Percentiles rank a stretch among this genome's conserved stretches.
phyloP scores from a whole-genome alignment of 345 rosid species.

The Carallia brachiata region DNA sequence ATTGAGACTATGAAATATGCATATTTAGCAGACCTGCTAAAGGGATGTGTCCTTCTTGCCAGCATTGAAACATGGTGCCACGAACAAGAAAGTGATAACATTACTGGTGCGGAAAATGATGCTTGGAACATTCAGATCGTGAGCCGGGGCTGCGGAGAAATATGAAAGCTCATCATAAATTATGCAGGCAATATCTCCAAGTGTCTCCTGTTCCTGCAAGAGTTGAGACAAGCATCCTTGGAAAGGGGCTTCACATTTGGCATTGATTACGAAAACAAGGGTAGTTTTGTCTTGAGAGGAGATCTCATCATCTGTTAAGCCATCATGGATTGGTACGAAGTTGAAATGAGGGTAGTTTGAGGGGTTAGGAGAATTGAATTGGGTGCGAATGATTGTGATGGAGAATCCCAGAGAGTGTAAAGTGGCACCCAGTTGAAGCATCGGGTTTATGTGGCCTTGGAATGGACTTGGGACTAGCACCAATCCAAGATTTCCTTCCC shows the following conservation, averaged over 20 bases:
- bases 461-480: constrained; percentile 39
- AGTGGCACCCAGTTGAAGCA: constrained; percentile 44
- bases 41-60: constrained; percentile 18
- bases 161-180: constrained; percentile 52
- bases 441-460: constrained; percentile 47
- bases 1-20: neutral
- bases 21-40: constrained; percentile 21
- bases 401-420: constrained; percentile 38
- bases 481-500: constrained; percentile 4
- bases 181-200: constrained; percentile 37
- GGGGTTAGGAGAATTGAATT: constrained; percentile 32
- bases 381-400: constrained; percentile 32
- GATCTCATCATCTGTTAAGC: constrained; percentile 21
- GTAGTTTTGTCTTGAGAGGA: constrained; percentile 20
- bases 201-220: constrained; percentile 14
- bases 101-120: constrained; percentile 24
- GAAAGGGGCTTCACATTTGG: constrained; percentile 37
- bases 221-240: constrained; percentile 30
- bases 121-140: constrained; percentile 27
- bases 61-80: constrained; percentile 13
- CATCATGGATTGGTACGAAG: constrained; percentile 39
- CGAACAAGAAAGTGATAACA: constrained; percentile 17
- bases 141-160: constrained; percentile 38
- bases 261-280: constrained; percentile 34
- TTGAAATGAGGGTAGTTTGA: constrained; percentile 35